Base-by-base conservation (phyloP, 805 yeast species). In the Saturnispora quitensis region DNA sequence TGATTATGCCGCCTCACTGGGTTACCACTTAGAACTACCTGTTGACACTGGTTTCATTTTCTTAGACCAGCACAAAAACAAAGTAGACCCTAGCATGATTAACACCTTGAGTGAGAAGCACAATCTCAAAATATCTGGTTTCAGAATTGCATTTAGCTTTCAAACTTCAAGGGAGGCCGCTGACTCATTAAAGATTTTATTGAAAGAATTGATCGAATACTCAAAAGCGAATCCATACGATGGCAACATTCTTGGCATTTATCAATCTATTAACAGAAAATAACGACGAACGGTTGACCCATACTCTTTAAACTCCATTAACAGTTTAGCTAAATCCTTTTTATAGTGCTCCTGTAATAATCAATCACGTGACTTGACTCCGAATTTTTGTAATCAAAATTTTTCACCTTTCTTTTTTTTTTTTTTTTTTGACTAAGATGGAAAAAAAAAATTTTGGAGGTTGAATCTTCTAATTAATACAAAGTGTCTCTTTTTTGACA, bases 21-120 rank as follows among this genome's bases (percentile, higher is more conserved):
- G 82, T 8, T 76, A 85, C 51, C 68, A 72, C 27, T 68, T 86
- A 55, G 84, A 79, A 62, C 72, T 77, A 12, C 96, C 97, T 2
- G 86, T 81, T 4, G 82, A 90, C 55, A 84, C 96, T 13, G 88
- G 83, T 64, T 88, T 90, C 66, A 89, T 90, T 43, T 88, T 87
- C 62, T 60, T 87, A 48, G 91, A 89, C 63, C 67, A 79, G 50
- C 61, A 56, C 53, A 67, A 66, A 35, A 76, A 77, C 56, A 72
- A 72, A 48, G 76, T 89, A 66, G 78, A 84, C 62, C 80, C 82
- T 22, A 38, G 25, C 0, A 73, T 75, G 58, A 53, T 62, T 24
- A 36, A 45, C 12, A 27, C 44, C 18, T 33, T 47, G 13, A 88
- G 83, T 51, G 64, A 71, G 42, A 78, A 84, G 60, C 71, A 81